Conservation (phyloP, 106 monocot species). For the Dendrobium officinale region DNA sequence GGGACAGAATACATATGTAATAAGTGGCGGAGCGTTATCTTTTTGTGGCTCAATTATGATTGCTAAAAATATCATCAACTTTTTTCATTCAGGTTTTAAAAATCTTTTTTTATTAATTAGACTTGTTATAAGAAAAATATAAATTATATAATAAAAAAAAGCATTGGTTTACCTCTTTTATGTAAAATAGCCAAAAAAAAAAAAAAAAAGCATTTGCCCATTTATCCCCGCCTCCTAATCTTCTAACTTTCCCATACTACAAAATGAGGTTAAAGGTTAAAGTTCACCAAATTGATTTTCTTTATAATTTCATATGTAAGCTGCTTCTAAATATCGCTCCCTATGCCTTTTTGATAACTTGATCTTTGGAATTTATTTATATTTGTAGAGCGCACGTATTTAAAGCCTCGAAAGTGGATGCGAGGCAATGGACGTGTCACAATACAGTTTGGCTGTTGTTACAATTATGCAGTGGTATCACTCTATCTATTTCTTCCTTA, state of each 20-base stretch:
- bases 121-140: too few relatives aligned
- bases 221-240: background rate
- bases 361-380: background rate
- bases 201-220: background rate
- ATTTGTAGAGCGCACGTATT: conserved; percentile 69
- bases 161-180: background rate
- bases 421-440: conserved; percentile 82
- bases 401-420: conserved; percentile 82
- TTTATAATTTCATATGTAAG: background rate
- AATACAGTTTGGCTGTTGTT: conserved; percentile 93
- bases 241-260: background rate
- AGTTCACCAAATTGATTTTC: too few relatives aligned
- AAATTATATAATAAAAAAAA: too few relatives aligned
- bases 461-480: conserved; percentile 76
- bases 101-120: too few relatives aligned
- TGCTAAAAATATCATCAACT: too few relatives aligned
- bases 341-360: background rate
- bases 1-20: too few relatives aligned
- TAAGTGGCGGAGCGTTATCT: too few relatives aligned
- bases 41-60: too few relatives aligned
- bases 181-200: background rate
- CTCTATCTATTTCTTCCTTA: background rate
- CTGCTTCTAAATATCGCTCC: background rate
- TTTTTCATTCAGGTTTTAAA: too few relatives aligned
- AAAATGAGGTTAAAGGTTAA: background rate